Percentiles rank a stretch among this genome's conserved stretches.
phyloP scores from a whole-genome alignment of 257 asterid genomes.

The Scutellaria barbata region DNA sequence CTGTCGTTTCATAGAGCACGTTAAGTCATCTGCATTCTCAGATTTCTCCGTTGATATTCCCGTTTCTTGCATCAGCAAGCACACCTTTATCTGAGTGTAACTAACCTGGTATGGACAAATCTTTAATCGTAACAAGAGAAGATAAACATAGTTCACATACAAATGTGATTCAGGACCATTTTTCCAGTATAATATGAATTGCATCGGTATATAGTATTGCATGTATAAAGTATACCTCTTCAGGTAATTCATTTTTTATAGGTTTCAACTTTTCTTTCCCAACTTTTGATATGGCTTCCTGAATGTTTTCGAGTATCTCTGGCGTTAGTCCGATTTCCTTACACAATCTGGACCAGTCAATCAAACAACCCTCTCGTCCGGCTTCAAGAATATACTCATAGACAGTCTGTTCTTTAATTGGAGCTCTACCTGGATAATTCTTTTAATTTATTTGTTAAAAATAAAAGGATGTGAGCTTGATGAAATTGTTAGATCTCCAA shows the following conservation, averaged over 20 bases:
- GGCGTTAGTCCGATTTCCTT: slow-evolving; percentile 63
- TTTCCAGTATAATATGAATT: slow-evolving; percentile 9
- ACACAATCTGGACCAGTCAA: slow-evolving; percentile 81
- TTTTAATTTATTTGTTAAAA: slow-evolving; percentile 1
- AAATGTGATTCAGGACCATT: background rate
- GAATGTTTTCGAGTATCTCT: slow-evolving; percentile 53
- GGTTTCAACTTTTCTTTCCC: slow-evolving; percentile 87
- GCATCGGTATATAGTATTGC: slow-evolving; percentile 22
- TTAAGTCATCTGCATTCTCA: slow-evolving; percentile 38
- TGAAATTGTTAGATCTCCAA: slow-evolving; percentile 1
- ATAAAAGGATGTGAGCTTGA: slow-evolving; percentile 17
- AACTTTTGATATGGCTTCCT: slow-evolving; percentile 58
- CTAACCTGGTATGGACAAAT: slow-evolving; percentile 54
- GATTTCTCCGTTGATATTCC: slow-evolving; percentile 44
- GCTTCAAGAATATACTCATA: slow-evolving; percentile 76
- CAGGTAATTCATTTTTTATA: slow-evolving; percentile 82
- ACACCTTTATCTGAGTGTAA: slow-evolving; percentile 66
- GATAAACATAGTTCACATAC: background rate
- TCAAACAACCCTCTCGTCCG: slow-evolving; percentile 66
- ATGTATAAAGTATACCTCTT: slow-evolving; percentile 62
- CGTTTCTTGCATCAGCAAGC: slow-evolving; percentile 64
- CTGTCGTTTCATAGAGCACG: slow-evolving; percentile 56
- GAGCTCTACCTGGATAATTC: slow-evolving; percentile 85
- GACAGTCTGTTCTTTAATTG: slow-evolving; percentile 82
- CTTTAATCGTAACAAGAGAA: slow-evolving; percentile 17